Base-by-base conservation (phyloP, 2,329 filamentous ascomycete species). In the Tolypocladium paradoxum region DNA sequence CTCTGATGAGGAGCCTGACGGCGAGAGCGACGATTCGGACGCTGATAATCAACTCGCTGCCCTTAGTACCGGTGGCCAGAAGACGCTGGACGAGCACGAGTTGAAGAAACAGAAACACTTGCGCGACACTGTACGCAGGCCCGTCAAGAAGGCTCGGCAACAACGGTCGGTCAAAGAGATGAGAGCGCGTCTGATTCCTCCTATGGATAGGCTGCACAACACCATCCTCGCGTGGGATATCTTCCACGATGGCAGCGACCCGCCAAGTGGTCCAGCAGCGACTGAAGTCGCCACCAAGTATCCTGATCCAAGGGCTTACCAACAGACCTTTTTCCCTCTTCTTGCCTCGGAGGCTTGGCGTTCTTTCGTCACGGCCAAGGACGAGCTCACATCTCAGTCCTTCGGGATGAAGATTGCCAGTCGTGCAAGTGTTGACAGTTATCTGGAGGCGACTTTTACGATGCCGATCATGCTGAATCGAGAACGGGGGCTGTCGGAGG, bases 271-370 rank as follows among this genome's bases (percentile, higher is more conserved):
- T 18, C 83, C 84, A 48, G 77, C 82, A 46, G 95, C 92, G 64
- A 82, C 78, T 48, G 76, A 82, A 52, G 92, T 99, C 12, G 84
- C 86, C 6, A 85, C 88, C 56, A 82, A 82, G 0, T 99, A 96
- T 69, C 69, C 75, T 31, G 84, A 90, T 60, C 87, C 90, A 0
- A 73, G 73, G 45, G 84, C 88, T 49, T 99, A 99, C 66, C 88
- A 95, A 66, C 78, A 82, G 55, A 96, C 90, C 0, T 99, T 99
- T 68, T 85, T 95, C 59, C 91, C 92, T 6, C 76, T 99, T 24
- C 77, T 99, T 35, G 83, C 93, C 33, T 85, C 95, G 29, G 93
- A 99, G 73, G 92, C 92, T 33, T 99, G 93, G 93, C 88, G 95
- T 65, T 88, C 88, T 5, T 93, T 99, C 66, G 85, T 95, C 50